Percentiles rank a stretch among this genome's conserved stretches.
phyloP scores from a whole-genome alignment of 1,284 basidiomycete genomes.

The Phlebopus sp. region DNA sequence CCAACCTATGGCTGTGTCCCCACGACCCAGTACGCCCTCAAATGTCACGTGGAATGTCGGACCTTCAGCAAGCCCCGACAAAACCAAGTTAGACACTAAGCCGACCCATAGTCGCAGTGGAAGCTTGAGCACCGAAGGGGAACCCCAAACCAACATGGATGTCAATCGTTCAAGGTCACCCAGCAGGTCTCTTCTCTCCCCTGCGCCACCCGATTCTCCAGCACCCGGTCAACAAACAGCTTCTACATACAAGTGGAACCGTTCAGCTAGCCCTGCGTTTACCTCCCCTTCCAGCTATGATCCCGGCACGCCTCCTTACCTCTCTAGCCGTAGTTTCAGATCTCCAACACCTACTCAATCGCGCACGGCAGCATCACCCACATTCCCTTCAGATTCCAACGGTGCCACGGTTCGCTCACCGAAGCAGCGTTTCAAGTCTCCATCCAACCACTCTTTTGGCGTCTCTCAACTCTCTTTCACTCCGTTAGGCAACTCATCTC shows the following conservation, averaged over 20 bases:
- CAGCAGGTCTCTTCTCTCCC: conserved; percentile 50
- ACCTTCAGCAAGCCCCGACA: conserved; percentile 33
- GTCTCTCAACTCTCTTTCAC: conserved; percentile 59
- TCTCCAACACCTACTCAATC: conserved; percentile 65
- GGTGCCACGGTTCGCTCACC: conserved; percentile 47
- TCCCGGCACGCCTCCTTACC: conserved; percentile 45
- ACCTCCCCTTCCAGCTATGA: conserved; percentile 50
- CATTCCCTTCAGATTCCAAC: conserved; percentile 37
- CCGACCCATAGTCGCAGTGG: conserved; percentile 54
- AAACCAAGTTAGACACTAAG: conserved; percentile 32
- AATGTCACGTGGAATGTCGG: conserved; percentile 61
- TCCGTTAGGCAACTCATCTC: conserved; percentile 68
- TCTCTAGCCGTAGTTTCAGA: conserved; percentile 43
- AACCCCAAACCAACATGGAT: conserved; percentile 36
- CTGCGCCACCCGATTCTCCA: conserved; percentile 58
- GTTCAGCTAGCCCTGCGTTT: conserved; percentile 25
- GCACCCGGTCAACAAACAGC: conserved; percentile 19
- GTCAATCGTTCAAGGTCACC: conserved; percentile 37
- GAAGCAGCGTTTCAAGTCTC: conserved; percentile 46
- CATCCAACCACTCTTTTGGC: conserved; percentile 50
- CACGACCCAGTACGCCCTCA: conserved; percentile 70
- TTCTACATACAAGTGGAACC: conserved; percentile 23
- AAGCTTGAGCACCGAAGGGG: conserved; percentile 54
- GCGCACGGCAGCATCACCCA: conserved; percentile 53
- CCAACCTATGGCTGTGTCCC: conserved; percentile 57